Conservation (phyloP, 331 rosid genomes). For the Spiraea crenata region DNA sequence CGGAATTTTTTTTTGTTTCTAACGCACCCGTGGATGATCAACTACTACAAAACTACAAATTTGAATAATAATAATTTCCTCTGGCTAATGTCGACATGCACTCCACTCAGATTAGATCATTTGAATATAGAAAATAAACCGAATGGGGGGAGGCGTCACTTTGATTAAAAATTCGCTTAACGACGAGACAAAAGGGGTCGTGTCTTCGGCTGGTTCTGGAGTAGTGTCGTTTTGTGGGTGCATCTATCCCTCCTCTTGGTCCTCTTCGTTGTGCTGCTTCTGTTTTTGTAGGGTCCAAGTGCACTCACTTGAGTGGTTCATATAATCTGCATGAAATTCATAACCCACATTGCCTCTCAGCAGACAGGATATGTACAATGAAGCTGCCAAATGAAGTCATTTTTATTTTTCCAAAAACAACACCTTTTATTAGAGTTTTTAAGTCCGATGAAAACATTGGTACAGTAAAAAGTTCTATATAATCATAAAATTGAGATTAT, state of each 20-base stretch:
- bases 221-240: too few species aligned
- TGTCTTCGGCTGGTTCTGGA: not conserved
- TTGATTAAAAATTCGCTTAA: not conserved
- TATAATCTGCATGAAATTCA: not conserved
- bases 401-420: not conserved
- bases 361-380: not conserved
- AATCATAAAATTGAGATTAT: too few species aligned
- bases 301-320: not conserved
- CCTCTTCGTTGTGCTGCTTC: not conserved
- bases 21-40: not conserved
- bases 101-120: not conserved
- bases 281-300: not conserved
- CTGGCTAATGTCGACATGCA: not conserved
- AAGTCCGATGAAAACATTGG: too few species aligned
- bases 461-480: too few species aligned
- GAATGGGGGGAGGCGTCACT: not conserved
- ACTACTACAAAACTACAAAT: not conserved
- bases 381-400: not conserved
- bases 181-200: slow-evolving; percentile 5
- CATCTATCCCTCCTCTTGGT: not conserved
- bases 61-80: not conserved
- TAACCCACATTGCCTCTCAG: not conserved
- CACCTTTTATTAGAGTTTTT: too few species aligned
- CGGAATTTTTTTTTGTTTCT: too few species aligned
- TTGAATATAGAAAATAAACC: not conserved